Base-by-base conservation (phyloP, 1,139 yeast genomes). In the Blastobotrys niveus region DNA sequence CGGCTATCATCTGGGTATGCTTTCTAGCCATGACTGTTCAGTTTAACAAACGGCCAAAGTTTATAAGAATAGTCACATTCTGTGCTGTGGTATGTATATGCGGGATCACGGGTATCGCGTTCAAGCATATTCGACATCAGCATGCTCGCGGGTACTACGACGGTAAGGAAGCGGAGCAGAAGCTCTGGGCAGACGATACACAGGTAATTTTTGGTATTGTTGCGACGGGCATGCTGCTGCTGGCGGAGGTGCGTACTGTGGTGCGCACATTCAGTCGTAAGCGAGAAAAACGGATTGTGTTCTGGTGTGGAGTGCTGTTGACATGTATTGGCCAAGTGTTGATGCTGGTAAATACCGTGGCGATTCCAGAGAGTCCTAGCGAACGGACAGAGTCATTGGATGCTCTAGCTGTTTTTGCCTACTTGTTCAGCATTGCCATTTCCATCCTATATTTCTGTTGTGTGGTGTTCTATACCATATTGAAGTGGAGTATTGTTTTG, bases 401-500 rank as follows among this genome's bases (percentile, higher is more conserved):
- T 45, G 60, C 61, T 2, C 70, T 79, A 9, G 77, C 79, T 19
- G 80, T 83, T 14, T 61, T 85, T 29, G 85, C 89, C 22, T 85
- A 84, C 58, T 68, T 85, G 49, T 74, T 85, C 31, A 70, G 89
- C 44, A 83, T 85, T 32, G 83, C 91, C 3, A 72, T 82, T 59
- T 76, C 86, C 2, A 74, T 82, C 20, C 72, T 84, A 55, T 85
- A 80, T 62, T 81, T 86, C 1, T 80, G 80, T 5, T 70, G 84
- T 36, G 71, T 84, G 25, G 64, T 77, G 3, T 77, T 79, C 29
- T 80, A 75, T 57, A 66, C 80, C 6, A 56, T 79, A 31, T 25
- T 43, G 21, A 44, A 45, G 26, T 31, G 40, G 36, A 32, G 29
- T 15, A 21, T 42, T 21, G 36, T 32, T 42, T 43, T 41, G 6